Evolutionary conservation across 768 basidiomycete genomes (phyloP), one percentile per base, ranked within the genome.

Genomic region (Podaxis sp.): DNA sequence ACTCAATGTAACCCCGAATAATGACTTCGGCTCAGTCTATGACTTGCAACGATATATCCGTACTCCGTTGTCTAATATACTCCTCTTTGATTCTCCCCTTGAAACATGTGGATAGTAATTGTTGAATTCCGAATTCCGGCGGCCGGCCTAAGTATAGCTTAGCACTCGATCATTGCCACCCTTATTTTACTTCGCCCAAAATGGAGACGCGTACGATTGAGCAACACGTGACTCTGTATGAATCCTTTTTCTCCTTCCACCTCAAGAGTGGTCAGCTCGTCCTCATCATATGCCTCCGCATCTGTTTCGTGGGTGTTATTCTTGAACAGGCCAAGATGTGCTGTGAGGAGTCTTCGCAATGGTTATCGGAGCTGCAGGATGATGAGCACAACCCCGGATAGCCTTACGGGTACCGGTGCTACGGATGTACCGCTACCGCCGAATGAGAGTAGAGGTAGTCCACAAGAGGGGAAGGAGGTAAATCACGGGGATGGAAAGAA

Each of bases 141-240:
- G 40, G 40, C 6, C 1, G 5, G 26, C 13, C 30, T 30, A 52
- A 52, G 26, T 5, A 26, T 10, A 30, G 8, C 36, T 36, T 2
- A 11, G 5, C 24, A 20, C 36, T 37, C 36, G 37, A 33, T 55
- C 36, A 33, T 26, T 33, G 20, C 20, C n/a, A 55, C n/a, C 33
- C n/a, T 37, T 55, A 37, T 38, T 53, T 10, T 38, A n/a, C 36
- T 12, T 55, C 36, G 8, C 22, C 15, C 12, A 62, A 62, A 33
- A 46, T 40, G 49, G 49, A 46, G 22, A 50, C 26, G 54, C 54
- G 30, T 48, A 8, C 20, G n/a, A n/a, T 51, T 24, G 26, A 37
- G 38, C n/a, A 48, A 24, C 70, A 71, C 70, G 70, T 71, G 70
- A 71, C 58, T 44, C 41, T 50, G 41, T 50, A 71, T 71, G 70